Base-by-base conservation (phyloP, 1,284 basidiomycete species). In the Moniliophthora roreri region DNA sequence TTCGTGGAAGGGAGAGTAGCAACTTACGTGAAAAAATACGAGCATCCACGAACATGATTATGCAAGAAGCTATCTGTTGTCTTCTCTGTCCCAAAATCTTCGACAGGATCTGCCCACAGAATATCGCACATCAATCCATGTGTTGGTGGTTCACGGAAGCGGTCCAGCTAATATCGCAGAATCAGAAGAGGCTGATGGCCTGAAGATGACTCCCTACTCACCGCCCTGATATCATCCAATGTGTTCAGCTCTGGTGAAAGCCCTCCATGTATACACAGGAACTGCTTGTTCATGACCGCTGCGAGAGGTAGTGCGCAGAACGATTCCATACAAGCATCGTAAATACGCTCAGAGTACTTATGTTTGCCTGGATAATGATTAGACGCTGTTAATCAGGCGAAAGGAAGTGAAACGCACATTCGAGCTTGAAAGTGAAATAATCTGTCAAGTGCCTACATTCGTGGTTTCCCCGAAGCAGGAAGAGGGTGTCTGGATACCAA, bases 251-350 rank as follows among this genome's bases (percentile, higher is more conserved):
- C 94, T 0, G 94, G 94, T 0, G 90, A 93, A 24, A 97, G 79
- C 38, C 94, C 95, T 51, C 94, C 94, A 63, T 97, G 94, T 55
- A 97, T 95, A 71, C 95, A 97, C 57, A 97, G 76, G 74, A 97
- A 97, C 70, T 97, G 94, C 73, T 96, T 96, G 80, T 97, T 97
- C 92, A 97, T 95, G 67, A 97, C 75, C 15, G 94, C 95, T 0
- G 94, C 94, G 1, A 97, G 81, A 1, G 95, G 95, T 2, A 97
- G 78, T 3, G 90, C 84, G 70, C 94, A 96, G 77, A 97, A 97
- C 0, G 91, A 91, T 50, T 95, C 90, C 88, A 93, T 94, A 77
- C 89, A 92, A 23, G 89, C 91, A 59, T 95, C 91, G 69, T 95
- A 95, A 53, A 95, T 82, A 21, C 84, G 82, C 62, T 95, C 93